Conservation (phyloP, 345 rosid genomes). For the Euclidium syriacum region DNA sequence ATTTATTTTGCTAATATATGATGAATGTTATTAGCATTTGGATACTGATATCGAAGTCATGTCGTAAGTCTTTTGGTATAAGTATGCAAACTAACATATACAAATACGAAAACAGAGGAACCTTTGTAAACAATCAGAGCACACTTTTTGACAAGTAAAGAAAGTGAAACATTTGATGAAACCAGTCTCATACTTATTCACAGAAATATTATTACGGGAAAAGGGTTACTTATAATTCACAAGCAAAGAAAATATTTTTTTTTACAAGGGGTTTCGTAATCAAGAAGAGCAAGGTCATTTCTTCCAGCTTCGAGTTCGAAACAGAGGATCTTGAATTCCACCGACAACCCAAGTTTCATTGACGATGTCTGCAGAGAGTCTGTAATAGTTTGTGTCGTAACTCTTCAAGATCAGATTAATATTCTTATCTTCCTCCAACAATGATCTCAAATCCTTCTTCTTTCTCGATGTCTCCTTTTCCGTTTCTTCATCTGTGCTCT, state of each 20-base stretch:
- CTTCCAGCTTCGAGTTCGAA: conserved; percentile 77
- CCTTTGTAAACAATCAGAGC: too few species aligned
- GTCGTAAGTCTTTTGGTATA: too few species aligned
- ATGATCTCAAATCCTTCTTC: conserved; percentile 41
- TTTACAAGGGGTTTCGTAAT: background rate
- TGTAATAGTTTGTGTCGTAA: conserved; percentile 57
- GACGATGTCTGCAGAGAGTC: conserved; percentile 60
- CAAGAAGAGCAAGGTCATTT: conserved; percentile 34
- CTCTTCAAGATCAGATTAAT: conserved; percentile 42
- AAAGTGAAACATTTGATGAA: background rate
- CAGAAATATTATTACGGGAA: background rate
- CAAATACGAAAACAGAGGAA: background rate
- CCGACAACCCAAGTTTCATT: conserved; percentile 85
- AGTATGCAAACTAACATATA: too few species aligned
- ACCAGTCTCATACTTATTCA: background rate
- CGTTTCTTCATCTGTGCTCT: conserved; percentile 11
- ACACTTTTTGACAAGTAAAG: too few species aligned
- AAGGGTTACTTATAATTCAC: background rate
- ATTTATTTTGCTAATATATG: too few species aligned
- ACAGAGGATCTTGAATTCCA: conserved; percentile 47
- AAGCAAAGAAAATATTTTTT: background rate
- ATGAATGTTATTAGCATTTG: too few species aligned
- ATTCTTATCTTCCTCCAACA: conserved; percentile 64
- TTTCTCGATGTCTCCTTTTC: conserved; percentile 17
- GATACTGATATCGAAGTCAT: background rate